Base-by-base conservation (phyloP, 2,329 filamentous ascomycete species). In the Sarocladiaceae sp. region DNA sequence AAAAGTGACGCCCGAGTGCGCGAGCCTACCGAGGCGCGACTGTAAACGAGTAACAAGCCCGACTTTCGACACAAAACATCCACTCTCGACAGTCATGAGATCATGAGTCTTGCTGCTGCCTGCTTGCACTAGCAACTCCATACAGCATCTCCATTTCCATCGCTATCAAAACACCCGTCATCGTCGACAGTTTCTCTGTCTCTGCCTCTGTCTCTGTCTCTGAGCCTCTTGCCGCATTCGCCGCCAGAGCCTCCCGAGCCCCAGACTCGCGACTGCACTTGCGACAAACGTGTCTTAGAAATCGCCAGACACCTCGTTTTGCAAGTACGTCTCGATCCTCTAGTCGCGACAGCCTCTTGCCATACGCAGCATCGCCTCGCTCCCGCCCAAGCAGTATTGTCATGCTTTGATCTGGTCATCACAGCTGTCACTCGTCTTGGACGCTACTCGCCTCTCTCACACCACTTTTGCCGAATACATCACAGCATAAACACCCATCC, bases 1-100 rank as follows among this genome's bases (percentile, higher is more conserved):
- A 43, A 43, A 42, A 43, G 40, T 43, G 40, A 43, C 26, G 40
- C 40, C 23, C 23, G 40, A 43, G 40, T 43, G 37, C 34, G 34
- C 37, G 37, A 41, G 37, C 13, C 34, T n/a, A n/a, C 34, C 19
- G 20, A 23, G n/a, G 23, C n/a, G 19, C 37, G 34, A 41, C 37
- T 23, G n/a, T 41, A 15, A n/a, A n/a, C n/a, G n/a, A n/a, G n/a
- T n/a, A n/a, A n/a, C n/a, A n/a, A n/a, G n/a, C n/a, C n/a, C n/a
- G n/a, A n/a, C n/a, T n/a, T n/a, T 19, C 33, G 33, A 39, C 4
- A 39, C 34, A 15, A 23, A 39, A 19, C 19, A 24, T 24, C 34
- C 20, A n/a, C n/a, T n/a, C n/a, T n/a, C n/a, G n/a, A n/a, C n/a
- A n/a, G 20, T 11, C 20, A 39, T 24, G 37, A 41, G 15, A 41